phyloP scores from a whole-genome alignment of 768 basidiomycete species.

The Kwoniella dejecticola region DNA sequence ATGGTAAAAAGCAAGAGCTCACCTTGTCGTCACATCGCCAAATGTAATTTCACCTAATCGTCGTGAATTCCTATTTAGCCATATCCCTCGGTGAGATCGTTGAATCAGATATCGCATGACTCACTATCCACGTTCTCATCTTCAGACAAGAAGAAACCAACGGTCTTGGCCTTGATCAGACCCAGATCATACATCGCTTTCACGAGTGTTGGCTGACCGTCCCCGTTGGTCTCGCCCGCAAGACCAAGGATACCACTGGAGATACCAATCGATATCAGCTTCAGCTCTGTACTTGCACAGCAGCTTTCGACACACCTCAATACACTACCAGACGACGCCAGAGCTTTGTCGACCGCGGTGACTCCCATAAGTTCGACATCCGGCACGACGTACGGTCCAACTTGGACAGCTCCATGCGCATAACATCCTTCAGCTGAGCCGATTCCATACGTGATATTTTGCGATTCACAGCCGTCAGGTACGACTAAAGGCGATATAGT shows the following conservation, averaged over 20 bases:
- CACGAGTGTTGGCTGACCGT: slow-evolving; percentile 8
- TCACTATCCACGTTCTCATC: slow-evolving; percentile 13
- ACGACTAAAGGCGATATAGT: neutral
- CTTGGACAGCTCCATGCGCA: neutral
- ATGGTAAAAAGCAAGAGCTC: neutral
- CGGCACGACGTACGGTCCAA: slow-evolving; percentile 8
- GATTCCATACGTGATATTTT: slow-evolving; percentile 9
- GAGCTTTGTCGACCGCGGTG: slow-evolving; percentile 4
- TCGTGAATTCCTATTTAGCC: neutral
- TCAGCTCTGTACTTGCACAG: too few species aligned
- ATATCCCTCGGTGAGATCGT: neutral
- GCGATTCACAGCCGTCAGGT: slow-evolving; percentile 5
- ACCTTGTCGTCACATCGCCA: slow-evolving; percentile 17
- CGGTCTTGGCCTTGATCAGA: slow-evolving; percentile 6
- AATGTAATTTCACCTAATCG: slow-evolving; percentile 15
- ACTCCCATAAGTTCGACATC: slow-evolving; percentile 16
- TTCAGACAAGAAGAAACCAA: slow-evolving; percentile 10
- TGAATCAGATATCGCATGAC: too few species aligned
- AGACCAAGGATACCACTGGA: slow-evolving; percentile 14
- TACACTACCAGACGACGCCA: slow-evolving; percentile 2
- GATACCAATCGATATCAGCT: neutral
- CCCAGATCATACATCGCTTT: slow-evolving; percentile 15
- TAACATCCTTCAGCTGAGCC: slow-evolving; percentile 11
- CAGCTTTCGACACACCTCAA: slow-evolving; percentile 6
- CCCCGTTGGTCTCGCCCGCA: slow-evolving; percentile 8